Evolutionary conservation across 2,329 filamentous ascomycete species (phyloP).

Genomic region (Fusarium guadeloupense): DNA sequence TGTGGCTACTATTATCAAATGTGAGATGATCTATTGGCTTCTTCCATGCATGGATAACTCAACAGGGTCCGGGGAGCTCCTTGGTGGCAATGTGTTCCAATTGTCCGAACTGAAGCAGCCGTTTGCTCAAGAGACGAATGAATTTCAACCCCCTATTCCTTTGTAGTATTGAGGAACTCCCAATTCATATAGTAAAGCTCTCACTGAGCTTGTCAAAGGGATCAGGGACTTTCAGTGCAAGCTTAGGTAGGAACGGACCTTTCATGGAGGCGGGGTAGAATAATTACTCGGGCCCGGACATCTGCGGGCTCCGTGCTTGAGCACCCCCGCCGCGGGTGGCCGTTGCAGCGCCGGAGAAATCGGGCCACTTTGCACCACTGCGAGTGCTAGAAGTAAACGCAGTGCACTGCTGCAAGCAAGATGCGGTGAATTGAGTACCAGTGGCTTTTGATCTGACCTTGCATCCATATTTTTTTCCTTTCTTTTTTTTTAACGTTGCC

Average conservation of each 20-base stretch:
- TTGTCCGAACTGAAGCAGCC: too few species aligned
- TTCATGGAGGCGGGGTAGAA: conserved; percentile 22
- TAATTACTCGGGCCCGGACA: not conserved
- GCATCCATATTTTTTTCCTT: too few species aligned
- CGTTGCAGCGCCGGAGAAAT: conserved; percentile 5
- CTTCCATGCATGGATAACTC: not conserved
- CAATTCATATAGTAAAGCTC: too few species aligned
- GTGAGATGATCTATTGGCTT: not conserved
- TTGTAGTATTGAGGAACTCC: too few species aligned
- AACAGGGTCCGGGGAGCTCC: not conserved
- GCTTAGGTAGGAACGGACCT: too few species aligned
- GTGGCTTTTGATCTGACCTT: conserved; percentile 14
- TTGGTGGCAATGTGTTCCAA: not conserved
- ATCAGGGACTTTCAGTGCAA: too few species aligned
- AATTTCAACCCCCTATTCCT: too few species aligned
- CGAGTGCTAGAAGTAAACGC: conserved; percentile 13
- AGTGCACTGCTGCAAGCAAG: conserved; percentile 12
- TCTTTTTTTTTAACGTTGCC: not conserved
- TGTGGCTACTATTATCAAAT: not conserved
- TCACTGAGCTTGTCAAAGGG: not conserved
- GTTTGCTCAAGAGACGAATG: too few species aligned
- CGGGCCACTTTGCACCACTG: conserved; percentile 29
- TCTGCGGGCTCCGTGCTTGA: not conserved
- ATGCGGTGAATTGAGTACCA: conserved; percentile 44
- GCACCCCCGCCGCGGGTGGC: not conserved